phyloP scores from a whole-genome alignment of 202 grass and related monocot species.

The Cymbopogon flexuosus region DNA sequence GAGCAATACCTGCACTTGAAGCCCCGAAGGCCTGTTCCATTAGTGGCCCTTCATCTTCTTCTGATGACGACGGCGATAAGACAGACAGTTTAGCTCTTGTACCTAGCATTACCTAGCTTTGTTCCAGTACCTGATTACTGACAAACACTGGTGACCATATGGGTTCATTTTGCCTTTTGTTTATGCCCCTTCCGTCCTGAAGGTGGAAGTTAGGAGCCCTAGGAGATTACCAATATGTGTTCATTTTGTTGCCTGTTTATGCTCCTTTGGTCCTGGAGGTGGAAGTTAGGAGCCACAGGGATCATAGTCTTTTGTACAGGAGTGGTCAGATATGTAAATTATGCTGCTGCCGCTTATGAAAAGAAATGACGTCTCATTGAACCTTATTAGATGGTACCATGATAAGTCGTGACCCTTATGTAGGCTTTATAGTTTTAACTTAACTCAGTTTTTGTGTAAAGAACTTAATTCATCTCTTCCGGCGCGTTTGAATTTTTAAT shows the following conservation, averaged over 20 bases:
- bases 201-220: background rate
- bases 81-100: background rate
- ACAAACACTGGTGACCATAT: background rate
- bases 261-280: background rate
- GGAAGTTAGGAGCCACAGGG: background rate
- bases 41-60: background rate
- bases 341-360: background rate
- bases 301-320: background rate
- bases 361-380: background rate
- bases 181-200: background rate
- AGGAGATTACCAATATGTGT: background rate
- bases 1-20: background rate
- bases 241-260: background rate
- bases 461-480: no score
- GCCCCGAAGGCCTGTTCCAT: background rate
- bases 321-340: background rate
- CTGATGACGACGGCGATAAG: constrained; percentile 18
- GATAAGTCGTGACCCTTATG: background rate
- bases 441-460: background rate
- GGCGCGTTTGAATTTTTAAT: background rate
- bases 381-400: background rate
- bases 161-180: background rate
- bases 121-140: background rate
- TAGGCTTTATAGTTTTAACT: background rate
- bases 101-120: background rate